Evolutionary conservation across 768 basidiomycete species (phyloP), one percentile per base, ranked within the genome.

Genomic region (Suillus fuscotomentosus): DNA sequence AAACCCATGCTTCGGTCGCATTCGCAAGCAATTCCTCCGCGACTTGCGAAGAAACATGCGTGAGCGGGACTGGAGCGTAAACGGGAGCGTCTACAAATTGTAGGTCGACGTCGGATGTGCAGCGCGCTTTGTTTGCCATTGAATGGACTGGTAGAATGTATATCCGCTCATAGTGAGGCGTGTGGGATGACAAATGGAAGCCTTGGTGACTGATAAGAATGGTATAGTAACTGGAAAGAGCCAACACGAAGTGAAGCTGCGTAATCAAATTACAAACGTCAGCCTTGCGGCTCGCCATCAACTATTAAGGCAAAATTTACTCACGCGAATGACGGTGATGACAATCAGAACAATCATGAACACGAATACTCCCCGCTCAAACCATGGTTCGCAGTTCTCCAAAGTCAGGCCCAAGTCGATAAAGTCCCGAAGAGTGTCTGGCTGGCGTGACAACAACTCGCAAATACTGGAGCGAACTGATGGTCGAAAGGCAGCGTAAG

Each of bases 321-420:
- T 75, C 73, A 92, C 91, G 68, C 90, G 81, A 60, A 91, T 74
- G 69, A 90, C 82, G 62, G 89, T 83, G 65, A 90, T 72, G 42
- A 91, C 76, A 53, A 86, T 79, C 77, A 89, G 82, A 51, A 86
- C 72, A 2, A 81, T 85, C 56, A 91, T 77, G 41, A 85, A 80
- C 0, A 79, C 87, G 64, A 89, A 72, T 39, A 88, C 81, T 9
- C 84, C 88, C 47, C 86, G 82, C 72, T 89, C 90, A 55, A 92
- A 82, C 88, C 89, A 91, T 63, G 83, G 82, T 71, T 94, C 92
- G 72, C 92, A 94, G 67, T 92, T 91, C 76, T 93, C 91, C 50
- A 90, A 75, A 69, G 83, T 90, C 69, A 93, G 79, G 0, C 91
- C 91, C 70, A 89, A 82, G 71, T 90, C 88, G 59, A 84, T 80